Conservation (phyloP, 208 protist genomes). For the Phytomonas francai region DNA sequence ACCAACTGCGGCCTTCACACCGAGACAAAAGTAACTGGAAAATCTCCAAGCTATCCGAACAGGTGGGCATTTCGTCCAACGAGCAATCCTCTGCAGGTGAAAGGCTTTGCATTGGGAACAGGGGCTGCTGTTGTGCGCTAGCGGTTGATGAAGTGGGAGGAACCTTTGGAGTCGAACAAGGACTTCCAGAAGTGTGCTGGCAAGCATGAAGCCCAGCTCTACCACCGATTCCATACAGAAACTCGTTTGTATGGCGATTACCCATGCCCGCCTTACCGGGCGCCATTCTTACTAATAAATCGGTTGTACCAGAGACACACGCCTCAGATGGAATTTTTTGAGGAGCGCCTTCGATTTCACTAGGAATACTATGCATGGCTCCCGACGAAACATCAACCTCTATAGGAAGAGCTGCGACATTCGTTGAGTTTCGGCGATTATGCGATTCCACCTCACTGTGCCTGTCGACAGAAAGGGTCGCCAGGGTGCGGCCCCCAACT, state of each 20-base stretch:
- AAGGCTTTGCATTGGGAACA: neutral
- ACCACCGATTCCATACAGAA: slow-evolving; percentile 45
- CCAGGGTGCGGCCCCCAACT: slow-evolving; percentile 36
- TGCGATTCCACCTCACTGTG: neutral
- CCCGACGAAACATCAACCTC: slow-evolving; percentile 25
- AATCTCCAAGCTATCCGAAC: neutral
- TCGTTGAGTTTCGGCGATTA: neutral
- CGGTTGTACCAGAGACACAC: slow-evolving; percentile 28
- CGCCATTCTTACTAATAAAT: slow-evolving; percentile 46
- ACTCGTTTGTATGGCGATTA: slow-evolving; percentile 43
- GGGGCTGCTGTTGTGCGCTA: neutral
- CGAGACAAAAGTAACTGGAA: neutral
- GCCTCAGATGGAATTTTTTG: slow-evolving; percentile 15
- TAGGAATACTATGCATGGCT: slow-evolving; percentile 31
- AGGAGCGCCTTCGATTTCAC: slow-evolving; percentile 30
- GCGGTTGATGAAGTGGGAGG: neutral
- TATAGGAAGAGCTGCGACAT: slow-evolving; percentile 19
- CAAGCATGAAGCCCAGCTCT: slow-evolving; percentile 53
- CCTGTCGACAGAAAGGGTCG: slow-evolving; percentile 3
- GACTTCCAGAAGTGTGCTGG: slow-evolving; percentile 2
- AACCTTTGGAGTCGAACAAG: neutral
- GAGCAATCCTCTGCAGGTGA: neutral
- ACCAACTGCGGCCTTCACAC: neutral
- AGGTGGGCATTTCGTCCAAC: neutral
- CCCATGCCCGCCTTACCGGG: slow-evolving; percentile 50